Evolutionary conservation across 768 basidiomycete species (phyloP), one percentile per base, ranked within the genome.

Genomic region (Dioszegia aurantiaca): DNA sequence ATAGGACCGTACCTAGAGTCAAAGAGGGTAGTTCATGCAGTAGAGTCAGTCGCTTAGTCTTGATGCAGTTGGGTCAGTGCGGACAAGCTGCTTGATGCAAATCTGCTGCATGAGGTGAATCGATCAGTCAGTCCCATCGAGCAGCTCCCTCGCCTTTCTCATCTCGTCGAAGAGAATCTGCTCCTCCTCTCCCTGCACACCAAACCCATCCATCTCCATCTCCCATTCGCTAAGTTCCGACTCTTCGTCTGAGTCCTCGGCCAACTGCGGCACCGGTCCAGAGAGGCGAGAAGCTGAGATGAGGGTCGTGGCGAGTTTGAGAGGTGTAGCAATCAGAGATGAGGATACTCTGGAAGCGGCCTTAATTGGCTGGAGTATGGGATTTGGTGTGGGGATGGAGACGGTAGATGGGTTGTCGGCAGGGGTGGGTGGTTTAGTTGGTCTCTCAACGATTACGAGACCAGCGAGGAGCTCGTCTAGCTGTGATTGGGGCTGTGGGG

Each of bases 181-280:
- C 39, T 53, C 51, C 12, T 39, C 51, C 37, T 53, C 51, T 1
- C 51, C 51, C 24, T 40, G 23, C 8, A 23, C 51, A n/a, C 37
- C 23, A 36, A 53, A 53, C 23, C 36, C 51, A 40, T 53, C 51
- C 51, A 53, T 53, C 37, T 53, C 51, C 4, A 53, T 31, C 39
- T 53, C 51, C 51, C 51, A 53, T 3, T 53, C 51, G 26, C 51
- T 53, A 5, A 53, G 36, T 21, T 53, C 51, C 9, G 51, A 53
- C 12, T 53, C 51, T 4, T 23, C 26, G n/a, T 53, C 51, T 23
- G 51, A 37, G 39, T 53, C 51, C 26, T 36, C 51, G 1, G 36
- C 51, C 23, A 53, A n/a, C 23, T 53, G 51, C 24, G 51, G 51
- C 17, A 40, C 51, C 19, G 51, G 51, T 17, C 51, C 51, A 26